A percentile compares a stretch with the other conserved stretches of the same genome.
phyloP scores from a whole-genome alignment of 1,284 basidiomycete genomes.

The Ganoderma resinaceum region DNA sequence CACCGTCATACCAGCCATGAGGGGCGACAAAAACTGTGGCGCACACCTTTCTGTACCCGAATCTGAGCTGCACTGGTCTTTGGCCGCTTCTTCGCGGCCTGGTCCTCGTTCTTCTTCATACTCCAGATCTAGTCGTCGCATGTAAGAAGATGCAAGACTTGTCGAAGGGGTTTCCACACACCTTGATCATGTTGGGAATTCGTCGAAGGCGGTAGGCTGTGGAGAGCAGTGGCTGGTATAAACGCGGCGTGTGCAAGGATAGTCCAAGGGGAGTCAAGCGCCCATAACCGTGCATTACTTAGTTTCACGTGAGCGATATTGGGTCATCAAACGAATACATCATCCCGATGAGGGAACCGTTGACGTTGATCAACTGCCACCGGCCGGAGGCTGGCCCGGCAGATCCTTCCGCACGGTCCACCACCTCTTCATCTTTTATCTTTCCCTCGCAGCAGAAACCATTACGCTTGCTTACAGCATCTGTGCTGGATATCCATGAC shows the following conservation, averaged over 20 bases:
- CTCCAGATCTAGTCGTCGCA: constrained; percentile 82
- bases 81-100: constrained; percentile 93
- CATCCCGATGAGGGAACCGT: constrained; percentile 19
- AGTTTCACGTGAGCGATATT: constrained; percentile 19
- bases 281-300: constrained; percentile 8
- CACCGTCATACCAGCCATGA: background rate
- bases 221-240: constrained; percentile 16
- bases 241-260: constrained; percentile 25
- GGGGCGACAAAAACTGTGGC: background rate
- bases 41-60: constrained; percentile 95
- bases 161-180: constrained; percentile 27
- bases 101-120: constrained; percentile 97
- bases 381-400: constrained; percentile 1
- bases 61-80: constrained; percentile 98
- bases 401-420: background rate
- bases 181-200: constrained; percentile 61
- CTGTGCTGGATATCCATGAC: constrained; percentile 33
- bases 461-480: background rate
- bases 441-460: background rate
- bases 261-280: constrained; percentile 24
- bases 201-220: constrained; percentile 13
- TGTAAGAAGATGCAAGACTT: background rate
- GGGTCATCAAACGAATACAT: background rate
- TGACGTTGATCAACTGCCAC: constrained; percentile 19
- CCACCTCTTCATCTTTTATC: constrained; percentile 8